Percentiles rank a stretch among this genome's conserved stretches.
phyloP scores from a whole-genome alignment of 805 yeast genomes.

The Sugiyamaella lignohabitans region DNA sequence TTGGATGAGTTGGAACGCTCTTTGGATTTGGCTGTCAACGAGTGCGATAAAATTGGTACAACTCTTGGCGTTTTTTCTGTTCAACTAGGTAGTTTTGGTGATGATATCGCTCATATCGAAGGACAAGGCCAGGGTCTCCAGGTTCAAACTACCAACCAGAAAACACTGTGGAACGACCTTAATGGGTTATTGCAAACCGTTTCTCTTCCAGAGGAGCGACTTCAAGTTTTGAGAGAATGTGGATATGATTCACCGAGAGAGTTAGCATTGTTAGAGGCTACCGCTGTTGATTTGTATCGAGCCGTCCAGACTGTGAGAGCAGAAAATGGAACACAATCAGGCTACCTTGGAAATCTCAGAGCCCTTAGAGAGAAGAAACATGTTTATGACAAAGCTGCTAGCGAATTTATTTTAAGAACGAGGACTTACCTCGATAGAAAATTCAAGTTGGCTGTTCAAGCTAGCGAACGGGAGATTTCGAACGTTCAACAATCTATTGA shows the following conservation, averaged over 20 bases:
- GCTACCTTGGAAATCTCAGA: slow-evolving; percentile 41
- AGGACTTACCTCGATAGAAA: slow-evolving; percentile 38
- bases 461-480: slow-evolving; percentile 8
- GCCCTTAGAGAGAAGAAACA: slow-evolving; percentile 63
- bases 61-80: slow-evolving; percentile 50
- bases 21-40: slow-evolving; percentile 40
- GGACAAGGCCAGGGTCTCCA: slow-evolving; percentile 75
- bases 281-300: slow-evolving; percentile 49
- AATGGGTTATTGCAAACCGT: slow-evolving; percentile 65
- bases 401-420: slow-evolving; percentile 44
- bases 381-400: slow-evolving; percentile 51
- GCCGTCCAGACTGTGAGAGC: slow-evolving; percentile 58
- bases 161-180: slow-evolving; percentile 63
- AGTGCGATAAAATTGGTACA: slow-evolving; percentile 52
- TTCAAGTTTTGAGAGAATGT: slow-evolving; percentile 41
- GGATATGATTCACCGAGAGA: slow-evolving; percentile 44
- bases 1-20: slow-evolving; percentile 39
- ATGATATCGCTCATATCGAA: slow-evolving; percentile 67
- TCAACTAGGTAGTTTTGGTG: slow-evolving; percentile 56
- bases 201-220: slow-evolving; percentile 51
- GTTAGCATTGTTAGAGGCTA: slow-evolving; percentile 45
- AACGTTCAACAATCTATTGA: neutral
- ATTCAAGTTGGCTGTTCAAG: slow-evolving; percentile 32
- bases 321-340: slow-evolving; percentile 27
- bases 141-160: slow-evolving; percentile 74